These are phyloP conservation scores for Pholiota microspora DNA, from an alignment of 768 basidiomycete genomes.

Conservation along the genomic window DNA sequence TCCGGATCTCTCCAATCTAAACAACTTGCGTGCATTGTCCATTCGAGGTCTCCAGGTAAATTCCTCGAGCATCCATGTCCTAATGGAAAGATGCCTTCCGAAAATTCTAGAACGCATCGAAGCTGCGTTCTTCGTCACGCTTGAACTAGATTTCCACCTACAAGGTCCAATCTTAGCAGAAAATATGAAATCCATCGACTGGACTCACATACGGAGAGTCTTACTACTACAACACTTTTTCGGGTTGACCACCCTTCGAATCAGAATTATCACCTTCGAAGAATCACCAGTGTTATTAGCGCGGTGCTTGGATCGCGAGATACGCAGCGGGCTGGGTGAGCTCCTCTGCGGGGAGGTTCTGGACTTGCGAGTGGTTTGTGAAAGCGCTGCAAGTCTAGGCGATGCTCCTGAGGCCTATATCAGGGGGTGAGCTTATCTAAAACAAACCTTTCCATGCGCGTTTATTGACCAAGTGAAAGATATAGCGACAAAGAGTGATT, in stretches of 20 bases:
- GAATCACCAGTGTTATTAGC: too few relatives aligned
- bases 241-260: slow-evolving; percentile 14
- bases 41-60: slow-evolving; percentile 18
- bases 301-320: not conserved
- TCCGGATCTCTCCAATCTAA: slow-evolving; percentile 20
- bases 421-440: not conserved
- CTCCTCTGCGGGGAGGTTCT: not conserved
- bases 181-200: slow-evolving; percentile 14
- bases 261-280: slow-evolving; percentile 3
- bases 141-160: slow-evolving; percentile 15
- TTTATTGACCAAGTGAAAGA: too few relatives aligned
- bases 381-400: not conserved
- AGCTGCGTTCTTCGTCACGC: slow-evolving; percentile 22
- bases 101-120: slow-evolving; percentile 21
- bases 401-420: not conserved
- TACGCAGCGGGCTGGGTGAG: not conserved
- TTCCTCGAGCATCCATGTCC: not conserved
- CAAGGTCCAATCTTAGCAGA: not conserved
- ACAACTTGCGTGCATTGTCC: slow-evolving; percentile 16
- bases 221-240: slow-evolving; percentile 23
- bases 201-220: slow-evolving; percentile 18
- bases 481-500: too few relatives aligned
- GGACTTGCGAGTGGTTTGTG: not conserved
- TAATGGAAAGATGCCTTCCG: slow-evolving; percentile 15
- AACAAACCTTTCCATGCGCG: not conserved